Evolutionary conservation across 2,329 filamentous ascomycete genomes (phyloP).

Genomic region (Alternaria gansuensis): DNA sequence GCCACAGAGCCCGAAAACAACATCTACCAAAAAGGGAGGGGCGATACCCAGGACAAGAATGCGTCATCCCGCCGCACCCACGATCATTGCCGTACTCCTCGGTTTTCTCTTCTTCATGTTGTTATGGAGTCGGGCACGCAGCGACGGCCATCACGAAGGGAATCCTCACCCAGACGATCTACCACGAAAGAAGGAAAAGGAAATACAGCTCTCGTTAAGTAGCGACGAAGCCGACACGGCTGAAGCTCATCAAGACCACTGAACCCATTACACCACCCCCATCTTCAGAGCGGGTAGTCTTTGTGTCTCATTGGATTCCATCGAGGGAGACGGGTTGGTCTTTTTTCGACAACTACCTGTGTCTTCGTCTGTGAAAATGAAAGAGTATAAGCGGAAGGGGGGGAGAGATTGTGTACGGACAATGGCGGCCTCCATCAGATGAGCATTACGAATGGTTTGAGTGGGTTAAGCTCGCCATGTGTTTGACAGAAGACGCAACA

Average conservation of each 20-base stretch:
- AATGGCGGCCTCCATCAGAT: background rate
- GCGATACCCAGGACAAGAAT: conserved; percentile 24
- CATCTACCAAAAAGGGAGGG: background rate
- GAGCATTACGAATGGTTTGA: background rate
- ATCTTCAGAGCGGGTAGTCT: background rate
- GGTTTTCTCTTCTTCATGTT: conserved; percentile 44
- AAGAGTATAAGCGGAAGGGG: background rate
- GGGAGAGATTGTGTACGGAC: background rate
- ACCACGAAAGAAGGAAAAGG: conserved; percentile 32
- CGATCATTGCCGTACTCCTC: conserved; percentile 44
- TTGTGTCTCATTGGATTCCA: background rate
- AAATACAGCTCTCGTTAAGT: background rate
- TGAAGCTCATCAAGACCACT: background rate
- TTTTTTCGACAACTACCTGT: background rate
- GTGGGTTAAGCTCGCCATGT: too few species aligned
- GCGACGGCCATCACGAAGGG: conserved; percentile 49
- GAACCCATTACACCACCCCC: background rate
- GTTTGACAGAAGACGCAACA: background rate
- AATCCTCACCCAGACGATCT: conserved; percentile 48
- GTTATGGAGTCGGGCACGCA: conserved; percentile 35
- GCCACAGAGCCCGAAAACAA: background rate
- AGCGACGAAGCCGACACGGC: background rate
- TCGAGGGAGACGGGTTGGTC: background rate
- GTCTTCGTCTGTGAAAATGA: background rate
- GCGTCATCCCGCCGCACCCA: conserved; percentile 50